Conservation (phyloP, 1,139 yeast genomes). For the Saccharomyces pastorianus region DNA sequence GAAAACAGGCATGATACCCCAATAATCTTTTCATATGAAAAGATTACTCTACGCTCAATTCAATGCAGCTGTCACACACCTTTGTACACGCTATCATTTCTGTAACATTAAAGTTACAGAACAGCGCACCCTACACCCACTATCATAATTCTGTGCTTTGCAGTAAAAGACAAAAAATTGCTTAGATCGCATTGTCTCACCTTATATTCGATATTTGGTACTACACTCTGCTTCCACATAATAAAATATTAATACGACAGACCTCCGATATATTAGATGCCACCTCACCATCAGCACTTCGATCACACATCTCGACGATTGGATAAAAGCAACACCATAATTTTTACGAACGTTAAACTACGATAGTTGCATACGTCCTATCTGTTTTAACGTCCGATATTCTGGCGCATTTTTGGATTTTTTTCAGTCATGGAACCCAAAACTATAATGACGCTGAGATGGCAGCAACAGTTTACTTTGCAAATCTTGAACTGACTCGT, state of each 20-base stretch:
- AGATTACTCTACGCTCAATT: neutral
- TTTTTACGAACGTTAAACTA: neutral
- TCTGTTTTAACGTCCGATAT: neutral
- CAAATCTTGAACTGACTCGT: neutral
- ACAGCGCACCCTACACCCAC: neutral
- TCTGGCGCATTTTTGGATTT: neutral
- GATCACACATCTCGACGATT: neutral
- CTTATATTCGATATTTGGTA: neutral
- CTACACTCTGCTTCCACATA: neutral
- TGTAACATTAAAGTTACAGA: neutral
- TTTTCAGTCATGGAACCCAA: neutral
- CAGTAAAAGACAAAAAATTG: neutral
- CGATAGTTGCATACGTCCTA: neutral
- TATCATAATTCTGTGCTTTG: neutral
- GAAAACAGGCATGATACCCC: neutral
- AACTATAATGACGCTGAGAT: neutral
- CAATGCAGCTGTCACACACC: neutral
- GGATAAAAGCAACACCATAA: neutral
- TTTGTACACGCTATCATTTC: neutral
- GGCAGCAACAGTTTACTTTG: neutral
- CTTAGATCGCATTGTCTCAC: neutral
- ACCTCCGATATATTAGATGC: neutral
- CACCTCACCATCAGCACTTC: neutral
- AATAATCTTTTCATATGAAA: neutral
- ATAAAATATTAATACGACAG: neutral